phyloP scores from a whole-genome alignment of 2,329 filamentous ascomycete genomes.

The Trichoderma semiorbis region DNA sequence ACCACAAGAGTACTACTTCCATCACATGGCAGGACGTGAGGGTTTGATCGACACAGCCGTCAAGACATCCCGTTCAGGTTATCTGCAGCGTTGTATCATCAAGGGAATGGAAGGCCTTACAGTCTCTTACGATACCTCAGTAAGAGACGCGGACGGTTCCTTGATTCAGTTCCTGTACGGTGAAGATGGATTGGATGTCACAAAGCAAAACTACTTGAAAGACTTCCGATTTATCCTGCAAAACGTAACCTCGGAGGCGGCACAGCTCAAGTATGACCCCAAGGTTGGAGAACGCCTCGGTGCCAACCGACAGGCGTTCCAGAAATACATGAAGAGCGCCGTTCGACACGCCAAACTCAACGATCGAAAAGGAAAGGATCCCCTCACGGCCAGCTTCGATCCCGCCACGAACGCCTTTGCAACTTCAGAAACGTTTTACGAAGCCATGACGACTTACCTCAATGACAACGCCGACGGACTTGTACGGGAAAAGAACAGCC shows the following conservation, averaged over 20 bases:
- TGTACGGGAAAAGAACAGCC: conserved; percentile 45
- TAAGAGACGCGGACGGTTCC: conserved; percentile 88
- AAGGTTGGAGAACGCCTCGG: conserved; percentile 44
- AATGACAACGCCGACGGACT: conserved; percentile 69
- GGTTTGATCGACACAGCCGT: conserved; percentile 98
- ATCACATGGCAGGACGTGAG: conserved; percentile 98
- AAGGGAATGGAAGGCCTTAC: conserved; percentile 97
- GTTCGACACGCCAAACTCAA: conserved; percentile 65
- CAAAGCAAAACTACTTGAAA: conserved; percentile 85
- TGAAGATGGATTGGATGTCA: conserved; percentile 91
- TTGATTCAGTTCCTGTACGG: conserved; percentile 95
- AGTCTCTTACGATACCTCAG: conserved; percentile 90
- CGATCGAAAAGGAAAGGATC: conserved; percentile 63
- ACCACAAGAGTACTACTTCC: conserved; percentile 98
- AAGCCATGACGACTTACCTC: conserved; percentile 69
- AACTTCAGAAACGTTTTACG: conserved; percentile 83
- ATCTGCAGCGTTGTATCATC: conserved; percentile 93
- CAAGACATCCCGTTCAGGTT: conserved; percentile 95
- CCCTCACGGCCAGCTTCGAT: conserved; percentile 67
- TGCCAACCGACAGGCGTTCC: conserved; percentile 56
- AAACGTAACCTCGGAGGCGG: conserved; percentile 77
- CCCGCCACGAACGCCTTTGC: conserved; percentile 78
- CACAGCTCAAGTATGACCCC: conserved; percentile 67
- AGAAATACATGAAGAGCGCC: conserved; percentile 77
- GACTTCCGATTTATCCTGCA: conserved; percentile 88